phyloP scores from a whole-genome alignment of 2,329 filamentous ascomycete species.

The Ophiosphaerella korrae region DNA sequence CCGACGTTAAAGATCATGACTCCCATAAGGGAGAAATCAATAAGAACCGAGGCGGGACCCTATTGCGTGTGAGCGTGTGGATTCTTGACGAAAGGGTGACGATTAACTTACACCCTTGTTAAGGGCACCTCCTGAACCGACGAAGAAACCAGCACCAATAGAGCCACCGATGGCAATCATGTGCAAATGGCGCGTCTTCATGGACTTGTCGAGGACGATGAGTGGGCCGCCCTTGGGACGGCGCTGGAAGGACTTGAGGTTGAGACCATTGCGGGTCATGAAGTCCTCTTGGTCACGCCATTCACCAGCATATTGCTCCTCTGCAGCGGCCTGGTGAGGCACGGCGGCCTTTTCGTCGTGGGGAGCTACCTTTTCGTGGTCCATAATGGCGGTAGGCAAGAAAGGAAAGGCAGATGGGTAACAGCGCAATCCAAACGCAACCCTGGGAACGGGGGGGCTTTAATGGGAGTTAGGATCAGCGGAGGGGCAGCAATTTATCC shows the following conservation, averaged over 20 bases:
- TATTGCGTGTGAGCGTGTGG: conserved; percentile 12
- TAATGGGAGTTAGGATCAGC: conserved; percentile 35
- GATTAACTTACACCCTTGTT: conserved; percentile 53
- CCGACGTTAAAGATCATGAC: conserved; percentile 48
- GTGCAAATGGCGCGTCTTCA: conserved; percentile 64
- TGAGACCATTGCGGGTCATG: conserved; percentile 44
- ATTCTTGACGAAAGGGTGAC: not conserved
- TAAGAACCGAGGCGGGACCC: conserved; percentile 38
- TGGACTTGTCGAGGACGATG: conserved; percentile 47
- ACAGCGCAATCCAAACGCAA: not conserved
- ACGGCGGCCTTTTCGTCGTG: conserved; percentile 34
- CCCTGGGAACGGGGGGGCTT: conserved; percentile 21
- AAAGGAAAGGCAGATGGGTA: conserved; percentile 5
- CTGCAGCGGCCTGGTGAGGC: conserved; percentile 4
- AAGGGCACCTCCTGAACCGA: conserved; percentile 63
- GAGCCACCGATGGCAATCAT: conserved; percentile 68
- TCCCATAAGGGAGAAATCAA: conserved; percentile 50
- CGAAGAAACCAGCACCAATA: conserved; percentile 68
- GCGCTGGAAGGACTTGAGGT: conserved; percentile 42
- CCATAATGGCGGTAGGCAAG: conserved; percentile 26
- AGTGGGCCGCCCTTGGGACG: conserved; percentile 29
- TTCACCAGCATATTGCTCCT: conserved; percentile 11
- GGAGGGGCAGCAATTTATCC: conserved; percentile 29
- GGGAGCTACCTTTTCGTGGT: conserved; percentile 31
- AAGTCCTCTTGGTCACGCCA: conserved; percentile 42